Conservation (phyloP, 169 alveolate genomes). For the Plasmodium cynomolgi region DNA sequence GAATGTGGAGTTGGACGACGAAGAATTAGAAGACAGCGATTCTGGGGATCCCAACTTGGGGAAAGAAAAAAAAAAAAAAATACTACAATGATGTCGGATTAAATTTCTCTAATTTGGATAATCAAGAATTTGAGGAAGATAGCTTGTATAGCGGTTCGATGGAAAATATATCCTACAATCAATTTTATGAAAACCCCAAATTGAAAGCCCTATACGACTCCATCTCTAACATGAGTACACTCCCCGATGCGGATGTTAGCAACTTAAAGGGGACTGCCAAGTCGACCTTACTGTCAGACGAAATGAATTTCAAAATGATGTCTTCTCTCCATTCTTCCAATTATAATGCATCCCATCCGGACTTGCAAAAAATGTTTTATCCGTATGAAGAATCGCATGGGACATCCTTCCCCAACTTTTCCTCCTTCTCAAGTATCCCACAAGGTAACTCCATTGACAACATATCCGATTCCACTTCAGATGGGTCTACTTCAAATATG, state of each 20-base stretch:
- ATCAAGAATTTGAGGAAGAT: slow-evolving; percentile 6
- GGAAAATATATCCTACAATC: slow-evolving; percentile 7
- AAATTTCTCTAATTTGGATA: slow-evolving; percentile 3
- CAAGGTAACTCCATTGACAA: background rate
- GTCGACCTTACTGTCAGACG: background rate
- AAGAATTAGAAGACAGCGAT: background rate
- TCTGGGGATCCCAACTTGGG: background rate
- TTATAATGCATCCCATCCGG: background rate
- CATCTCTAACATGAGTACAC: background rate
- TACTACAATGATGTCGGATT: slow-evolving; percentile 16
- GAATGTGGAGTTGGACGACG: slow-evolving; percentile 5
- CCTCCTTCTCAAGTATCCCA: background rate
- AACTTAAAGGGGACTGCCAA: background rate
- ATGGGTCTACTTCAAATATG: background rate
- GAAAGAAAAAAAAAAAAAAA: background rate
- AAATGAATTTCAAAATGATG: background rate
- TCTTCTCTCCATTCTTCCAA: background rate
- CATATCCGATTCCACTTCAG: background rate
- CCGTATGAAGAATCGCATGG: background rate
- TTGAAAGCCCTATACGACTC: slow-evolving; percentile 29
- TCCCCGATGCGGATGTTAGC: background rate
- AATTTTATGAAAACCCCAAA: slow-evolving; percentile 3
- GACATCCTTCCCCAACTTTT: background rate
- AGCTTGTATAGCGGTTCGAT: background rate
- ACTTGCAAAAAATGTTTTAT: background rate